Conservation (phyloP, 306 rosid species). For the Luffa aegyptiaca region DNA sequence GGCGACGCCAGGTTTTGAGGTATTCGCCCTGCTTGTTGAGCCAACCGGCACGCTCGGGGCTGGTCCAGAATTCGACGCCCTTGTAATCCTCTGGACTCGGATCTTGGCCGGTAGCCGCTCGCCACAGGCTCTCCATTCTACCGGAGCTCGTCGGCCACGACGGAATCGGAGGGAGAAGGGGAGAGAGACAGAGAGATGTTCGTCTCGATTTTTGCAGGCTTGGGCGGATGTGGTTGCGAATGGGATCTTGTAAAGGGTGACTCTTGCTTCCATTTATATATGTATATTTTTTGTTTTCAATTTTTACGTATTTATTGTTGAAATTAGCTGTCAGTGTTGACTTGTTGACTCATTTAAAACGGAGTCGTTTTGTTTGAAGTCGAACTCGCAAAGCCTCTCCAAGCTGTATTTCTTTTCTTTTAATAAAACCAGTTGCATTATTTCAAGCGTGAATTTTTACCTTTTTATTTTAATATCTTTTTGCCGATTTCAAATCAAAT, state of each 20-base stretch:
- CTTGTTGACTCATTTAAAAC: not conserved
- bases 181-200: not conserved
- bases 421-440: not conserved
- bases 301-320: not conserved
- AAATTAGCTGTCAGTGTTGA: constrained; percentile 6
- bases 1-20: constrained; percentile 67
- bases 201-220: not conserved
- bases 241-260: not conserved
- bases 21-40: constrained; percentile 62
- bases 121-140: constrained; percentile 56
- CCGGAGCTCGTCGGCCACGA: not conserved
- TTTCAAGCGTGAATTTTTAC: too few relatives aligned
- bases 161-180: not conserved
- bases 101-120: constrained; percentile 66
- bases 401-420: not conserved
- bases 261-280: not conserved
- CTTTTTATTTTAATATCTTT: too few relatives aligned
- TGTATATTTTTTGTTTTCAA: not conserved
- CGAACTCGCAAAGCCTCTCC: not conserved
- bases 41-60: constrained; percentile 56
- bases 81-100: constrained; percentile 53
- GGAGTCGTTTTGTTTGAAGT: not conserved
- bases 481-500: too few relatives aligned
- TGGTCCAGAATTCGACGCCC: constrained; percentile 54
- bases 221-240: not conserved